Evolutionary conservation across 257 asterid genomes (phyloP).

Genomic region (Anisodus tanguticus): DNA sequence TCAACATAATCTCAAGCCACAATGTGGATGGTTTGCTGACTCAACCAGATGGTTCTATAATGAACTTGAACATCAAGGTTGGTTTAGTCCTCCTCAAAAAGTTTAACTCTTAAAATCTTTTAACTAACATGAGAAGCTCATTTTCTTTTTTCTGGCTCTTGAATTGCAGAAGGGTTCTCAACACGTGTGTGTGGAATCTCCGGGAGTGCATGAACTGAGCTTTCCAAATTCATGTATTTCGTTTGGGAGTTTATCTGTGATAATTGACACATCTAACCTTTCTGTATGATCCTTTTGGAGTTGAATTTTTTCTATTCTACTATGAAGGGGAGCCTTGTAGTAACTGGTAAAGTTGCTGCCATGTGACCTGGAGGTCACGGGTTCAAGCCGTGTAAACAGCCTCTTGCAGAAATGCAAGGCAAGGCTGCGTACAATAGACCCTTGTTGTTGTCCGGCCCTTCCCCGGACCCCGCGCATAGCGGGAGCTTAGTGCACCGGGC

Average conservation of each 20-base stretch:
- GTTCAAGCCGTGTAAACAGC: too few species aligned
- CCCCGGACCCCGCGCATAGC: too few species aligned
- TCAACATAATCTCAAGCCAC: slow-evolving; percentile 77
- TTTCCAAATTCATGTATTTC: slow-evolving; percentile 78
- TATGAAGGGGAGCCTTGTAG: too few species aligned
- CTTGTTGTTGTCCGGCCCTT: too few species aligned
- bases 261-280: slow-evolving; percentile 68
- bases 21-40: slow-evolving; percentile 75
- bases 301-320: background rate
- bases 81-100: slow-evolving; percentile 29
- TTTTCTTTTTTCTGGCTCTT: slow-evolving; percentile 29
- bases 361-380: too few species aligned
- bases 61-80: slow-evolving; percentile 78
- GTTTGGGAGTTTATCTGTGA: slow-evolving; percentile 72
- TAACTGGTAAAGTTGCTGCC: too few species aligned
- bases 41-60: slow-evolving; percentile 60
- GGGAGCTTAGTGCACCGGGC: too few species aligned
- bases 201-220: slow-evolving; percentile 94
- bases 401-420: too few species aligned
- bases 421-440: too few species aligned
- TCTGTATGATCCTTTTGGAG: slow-evolving; percentile 52
- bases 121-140: slow-evolving; percentile 35
- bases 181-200: slow-evolving; percentile 71
- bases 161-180: slow-evolving; percentile 87
- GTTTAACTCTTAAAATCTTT: slow-evolving; percentile 28